phyloP scores from a whole-genome alignment of 306 rosid genomes.

The Pueraria montana region DNA sequence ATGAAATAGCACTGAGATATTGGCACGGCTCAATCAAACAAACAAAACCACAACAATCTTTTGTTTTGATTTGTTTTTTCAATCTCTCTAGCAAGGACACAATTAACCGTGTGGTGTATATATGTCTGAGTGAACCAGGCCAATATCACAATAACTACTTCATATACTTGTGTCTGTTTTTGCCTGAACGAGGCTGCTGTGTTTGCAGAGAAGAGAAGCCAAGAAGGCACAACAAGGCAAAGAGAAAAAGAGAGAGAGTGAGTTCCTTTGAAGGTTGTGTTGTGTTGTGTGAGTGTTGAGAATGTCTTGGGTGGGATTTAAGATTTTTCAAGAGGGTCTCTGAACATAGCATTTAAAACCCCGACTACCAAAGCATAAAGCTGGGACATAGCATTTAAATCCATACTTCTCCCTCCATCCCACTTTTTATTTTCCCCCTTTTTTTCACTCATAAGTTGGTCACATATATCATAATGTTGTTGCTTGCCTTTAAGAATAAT shows the following conservation, averaged over 20 bases:
- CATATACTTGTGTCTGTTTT: constrained; percentile 43
- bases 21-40: constrained; percentile 89
- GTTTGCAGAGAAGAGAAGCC: constrained; percentile 23
- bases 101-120: not conserved
- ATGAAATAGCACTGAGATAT: constrained; percentile 72
- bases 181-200: constrained; percentile 15
- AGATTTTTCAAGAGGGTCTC: constrained; percentile 47
- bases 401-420: constrained; percentile 54
- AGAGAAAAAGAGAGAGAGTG: constrained; percentile 1
- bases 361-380: constrained; percentile 75
- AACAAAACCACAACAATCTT: not conserved
- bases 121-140: constrained; percentile 82
- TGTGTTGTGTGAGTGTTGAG: constrained; percentile 48
- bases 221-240: not conserved
- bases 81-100: not conserved
- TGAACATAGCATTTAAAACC: constrained; percentile 68
- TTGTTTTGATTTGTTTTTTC: not conserved
- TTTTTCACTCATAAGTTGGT: not conserved
- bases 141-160: constrained; percentile 74
- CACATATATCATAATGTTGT: not conserved
- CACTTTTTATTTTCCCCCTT: not conserved
- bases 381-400: constrained; percentile 73
- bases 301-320: constrained; percentile 59
- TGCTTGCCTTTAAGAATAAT: not conserved
- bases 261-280: constrained; percentile 38